phyloP scores from a whole-genome alignment of 768 basidiomycete species.

The Zangia roseola region DNA sequence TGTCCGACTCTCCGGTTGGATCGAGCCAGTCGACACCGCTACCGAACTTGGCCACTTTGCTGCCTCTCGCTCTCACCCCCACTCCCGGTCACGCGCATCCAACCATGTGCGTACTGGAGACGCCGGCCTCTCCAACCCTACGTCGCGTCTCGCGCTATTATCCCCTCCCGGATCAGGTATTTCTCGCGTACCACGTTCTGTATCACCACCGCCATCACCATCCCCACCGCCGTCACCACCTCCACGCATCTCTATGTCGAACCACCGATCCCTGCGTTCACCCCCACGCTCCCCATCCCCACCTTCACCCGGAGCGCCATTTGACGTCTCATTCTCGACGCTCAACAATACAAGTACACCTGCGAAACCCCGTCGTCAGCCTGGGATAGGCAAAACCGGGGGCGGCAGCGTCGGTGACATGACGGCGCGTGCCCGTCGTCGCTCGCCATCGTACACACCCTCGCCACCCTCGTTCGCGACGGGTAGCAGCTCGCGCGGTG shows the following conservation, averaged over 20 bases:
- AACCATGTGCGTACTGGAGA: too few species aligned
- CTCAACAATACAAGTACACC: slow-evolving; percentile 29
- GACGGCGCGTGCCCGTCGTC: background rate
- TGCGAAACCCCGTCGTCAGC: slow-evolving; percentile 14
- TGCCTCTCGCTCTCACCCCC: slow-evolving; percentile 22
- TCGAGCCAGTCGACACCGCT: slow-evolving; percentile 52
- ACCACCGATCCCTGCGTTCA: background rate
- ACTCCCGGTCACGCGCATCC: background rate
- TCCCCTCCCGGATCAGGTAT: background rate
- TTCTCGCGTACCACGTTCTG: background rate
- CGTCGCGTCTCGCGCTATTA: background rate
- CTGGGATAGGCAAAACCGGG: too few species aligned
- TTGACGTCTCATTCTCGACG: slow-evolving; percentile 26
- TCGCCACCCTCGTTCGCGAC: slow-evolving; percentile 15
- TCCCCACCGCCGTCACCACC: background rate
- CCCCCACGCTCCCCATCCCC: slow-evolving; percentile 3
- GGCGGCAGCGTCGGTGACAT: too few species aligned
- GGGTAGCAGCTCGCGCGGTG: background rate
- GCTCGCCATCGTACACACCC: slow-evolving; percentile 18
- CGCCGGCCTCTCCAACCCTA: background rate
- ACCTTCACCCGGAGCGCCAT: slow-evolving; percentile 8
- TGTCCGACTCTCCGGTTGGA: slow-evolving; percentile 54
- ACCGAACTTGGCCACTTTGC: slow-evolving; percentile 53
- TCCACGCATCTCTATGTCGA: background rate
- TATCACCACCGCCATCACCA: background rate